These are phyloP conservation scores for Bipolaris sorokiniana DNA, from an alignment of 2,329 filamentous ascomycete genomes.

Conservation along the genomic window DNA sequence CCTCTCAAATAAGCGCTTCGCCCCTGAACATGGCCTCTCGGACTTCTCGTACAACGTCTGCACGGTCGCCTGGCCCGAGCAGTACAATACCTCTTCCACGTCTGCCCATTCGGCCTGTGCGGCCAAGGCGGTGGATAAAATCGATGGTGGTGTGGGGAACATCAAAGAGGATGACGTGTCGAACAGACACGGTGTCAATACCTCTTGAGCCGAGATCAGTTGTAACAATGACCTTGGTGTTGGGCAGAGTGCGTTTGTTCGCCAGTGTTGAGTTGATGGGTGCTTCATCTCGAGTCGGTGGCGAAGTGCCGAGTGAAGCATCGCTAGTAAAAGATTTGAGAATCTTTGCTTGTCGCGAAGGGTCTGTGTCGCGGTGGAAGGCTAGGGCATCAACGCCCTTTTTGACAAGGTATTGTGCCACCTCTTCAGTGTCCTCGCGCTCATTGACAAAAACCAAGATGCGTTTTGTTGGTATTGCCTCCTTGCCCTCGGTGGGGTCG, in stretches of 20 bases:
- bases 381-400: slow-evolving; percentile 91
- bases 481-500: slow-evolving; percentile 53
- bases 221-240: slow-evolving; percentile 90
- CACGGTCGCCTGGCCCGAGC: slow-evolving; percentile 85
- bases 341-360: slow-evolving; percentile 77
- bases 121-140: slow-evolving; percentile 93
- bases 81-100: slow-evolving; percentile 88
- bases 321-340: slow-evolving; percentile 69
- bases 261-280: slow-evolving; percentile 5
- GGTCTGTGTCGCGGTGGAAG: slow-evolving; percentile 81
- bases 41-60: slow-evolving; percentile 90
- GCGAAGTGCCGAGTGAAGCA: not conserved
- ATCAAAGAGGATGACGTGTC: slow-evolving; percentile 92
- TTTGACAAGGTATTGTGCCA: slow-evolving; percentile 76
- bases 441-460: slow-evolving; percentile 98
- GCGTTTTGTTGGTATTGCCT: slow-evolving; percentile 72
- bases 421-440: slow-evolving; percentile 81
- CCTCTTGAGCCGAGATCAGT: slow-evolving; percentile 92
- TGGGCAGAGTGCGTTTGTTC: slow-evolving; percentile 62
- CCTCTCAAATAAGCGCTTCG: slow-evolving; percentile 53
- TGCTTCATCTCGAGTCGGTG: not conserved
- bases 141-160: slow-evolving; percentile 98
- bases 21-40: slow-evolving; percentile 71
- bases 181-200: slow-evolving; percentile 90
- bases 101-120: slow-evolving; percentile 90